phyloP scores from a whole-genome alignment of 2,329 filamentous ascomycete species.

The Spiromastix sp. region DNA sequence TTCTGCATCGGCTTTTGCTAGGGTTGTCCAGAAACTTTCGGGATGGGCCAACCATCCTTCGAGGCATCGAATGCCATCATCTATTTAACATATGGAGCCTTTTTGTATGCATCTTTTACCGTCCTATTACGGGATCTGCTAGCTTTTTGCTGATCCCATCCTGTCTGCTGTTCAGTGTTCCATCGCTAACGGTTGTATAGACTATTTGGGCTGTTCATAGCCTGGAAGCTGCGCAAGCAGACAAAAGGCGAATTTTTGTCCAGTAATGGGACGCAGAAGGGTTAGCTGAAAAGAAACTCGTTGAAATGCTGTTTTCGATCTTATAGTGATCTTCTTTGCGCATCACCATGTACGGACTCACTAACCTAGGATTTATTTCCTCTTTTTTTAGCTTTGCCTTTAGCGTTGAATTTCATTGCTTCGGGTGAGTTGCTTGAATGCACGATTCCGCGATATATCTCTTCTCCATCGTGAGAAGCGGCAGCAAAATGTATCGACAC shows the following conservation, averaged over 20 bases:
- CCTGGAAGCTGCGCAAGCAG: conserved; percentile 50
- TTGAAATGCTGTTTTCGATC: neutral
- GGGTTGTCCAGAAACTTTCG: too few species aligned
- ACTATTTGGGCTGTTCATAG: conserved; percentile 50
- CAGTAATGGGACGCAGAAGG: conserved; percentile 73
- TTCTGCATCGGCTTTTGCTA: too few species aligned
- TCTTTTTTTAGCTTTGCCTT: conserved; percentile 54
- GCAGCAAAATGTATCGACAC: conserved; percentile 39
- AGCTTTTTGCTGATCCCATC: neutral
- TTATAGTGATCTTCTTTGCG: too few species aligned
- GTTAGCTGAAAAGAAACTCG: conserved; percentile 41
- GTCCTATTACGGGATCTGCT: too few species aligned
- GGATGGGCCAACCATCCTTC: conserved; percentile 65
- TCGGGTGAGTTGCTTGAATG: conserved; percentile 63
- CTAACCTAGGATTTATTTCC: conserved; percentile 6
- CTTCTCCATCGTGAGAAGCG: conserved; percentile 40
- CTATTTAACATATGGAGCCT: conserved; percentile 66
- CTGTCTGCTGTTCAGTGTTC: too few species aligned
- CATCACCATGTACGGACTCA: neutral
- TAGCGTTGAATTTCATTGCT: conserved; percentile 83
- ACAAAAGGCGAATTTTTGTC: conserved; percentile 61
- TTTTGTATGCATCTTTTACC: conserved; percentile 54
- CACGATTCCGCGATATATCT: conserved; percentile 16
- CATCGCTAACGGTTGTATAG: too few species aligned
- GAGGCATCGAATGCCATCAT: conserved; percentile 74